Percentiles rank a stretch among this genome's conserved stretches.
These are phyloP conservation scores for Styphnolobium japonicum DNA, from an alignment of 306 rosid species.

Conservation along the genomic window DNA sequence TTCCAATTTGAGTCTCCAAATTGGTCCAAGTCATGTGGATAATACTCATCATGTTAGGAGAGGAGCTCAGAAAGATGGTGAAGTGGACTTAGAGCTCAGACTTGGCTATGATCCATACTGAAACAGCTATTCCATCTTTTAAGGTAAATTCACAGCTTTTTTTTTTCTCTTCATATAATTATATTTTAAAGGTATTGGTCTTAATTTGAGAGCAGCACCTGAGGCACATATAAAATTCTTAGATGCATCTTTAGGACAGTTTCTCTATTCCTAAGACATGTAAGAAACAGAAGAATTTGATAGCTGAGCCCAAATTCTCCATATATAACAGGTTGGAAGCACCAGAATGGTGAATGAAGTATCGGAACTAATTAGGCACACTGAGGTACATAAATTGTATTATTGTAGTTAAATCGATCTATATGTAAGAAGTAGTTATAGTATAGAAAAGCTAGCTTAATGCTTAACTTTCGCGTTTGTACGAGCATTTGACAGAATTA, in stretches of 20 bases:
- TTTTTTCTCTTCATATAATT: background rate
- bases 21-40: conserved; percentile 41
- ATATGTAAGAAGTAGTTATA: background rate
- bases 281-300: background rate
- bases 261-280: background rate
- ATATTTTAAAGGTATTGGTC: conserved; percentile 4
- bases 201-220: background rate
- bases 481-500: conserved; percentile 10
- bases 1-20: conserved; percentile 66
- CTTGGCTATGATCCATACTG: conserved; percentile 62
- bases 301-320: conserved; percentile 12
- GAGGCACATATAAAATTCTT: background rate
- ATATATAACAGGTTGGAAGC: conserved; percentile 5
- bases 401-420: conserved; percentile 1
- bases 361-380: conserved; percentile 21
- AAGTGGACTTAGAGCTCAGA: conserved; percentile 91
- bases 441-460: background rate
- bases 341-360: background rate
- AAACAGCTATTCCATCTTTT: background rate
- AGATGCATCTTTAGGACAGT: background rate
- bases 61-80: conserved; percentile 38
- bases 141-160: conserved; percentile 24
- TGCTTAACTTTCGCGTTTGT: conserved; percentile 3
- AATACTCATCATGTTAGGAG: conserved; percentile 29
- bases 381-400: conserved; percentile 15